A percentile compares a stretch with the other conserved stretches of the same genome.
Evolutionary conservation across 2,329 filamentous ascomycete genomes (phyloP).

Genomic region (Epichloe baconii): DNA sequence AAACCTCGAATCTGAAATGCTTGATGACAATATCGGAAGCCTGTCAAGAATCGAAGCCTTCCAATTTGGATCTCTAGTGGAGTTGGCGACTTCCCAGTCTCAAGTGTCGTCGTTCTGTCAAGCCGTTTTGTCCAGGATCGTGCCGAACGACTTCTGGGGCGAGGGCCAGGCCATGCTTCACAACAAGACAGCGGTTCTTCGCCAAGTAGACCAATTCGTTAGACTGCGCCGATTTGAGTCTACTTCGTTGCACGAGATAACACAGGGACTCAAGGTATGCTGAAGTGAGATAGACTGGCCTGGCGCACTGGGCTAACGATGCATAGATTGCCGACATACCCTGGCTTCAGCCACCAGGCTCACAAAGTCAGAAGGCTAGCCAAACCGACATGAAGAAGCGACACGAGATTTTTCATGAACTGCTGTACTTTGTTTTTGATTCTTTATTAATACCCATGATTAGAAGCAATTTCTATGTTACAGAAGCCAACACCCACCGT

Average conservation of each 20-base stretch:
- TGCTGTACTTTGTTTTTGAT: slow-evolving; percentile 88
- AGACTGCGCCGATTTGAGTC: slow-evolving; percentile 68
- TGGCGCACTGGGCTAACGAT: background rate
- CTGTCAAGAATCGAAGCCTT: background rate
- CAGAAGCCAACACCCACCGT: slow-evolving; percentile 70
- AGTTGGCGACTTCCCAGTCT: slow-evolving; percentile 52
- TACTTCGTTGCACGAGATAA: slow-evolving; percentile 64
- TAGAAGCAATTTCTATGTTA: slow-evolving; percentile 83
- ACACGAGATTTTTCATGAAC: slow-evolving; percentile 65
- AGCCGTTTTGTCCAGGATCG: slow-evolving; percentile 55
- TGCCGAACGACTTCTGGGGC: slow-evolving; percentile 70
- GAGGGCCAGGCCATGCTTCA: slow-evolving; percentile 32
- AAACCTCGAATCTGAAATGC: background rate
- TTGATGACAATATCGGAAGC: background rate
- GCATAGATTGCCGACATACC: slow-evolving; percentile 49
- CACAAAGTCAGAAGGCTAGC: slow-evolving; percentile 43
- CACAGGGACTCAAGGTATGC: slow-evolving; percentile 60
- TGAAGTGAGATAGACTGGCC: background rate
- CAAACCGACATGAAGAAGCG: slow-evolving; percentile 64
- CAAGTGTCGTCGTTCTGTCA: slow-evolving; percentile 80
- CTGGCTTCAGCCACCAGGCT: slow-evolving; percentile 55
- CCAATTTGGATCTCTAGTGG: slow-evolving; percentile 37
- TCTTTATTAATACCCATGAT: slow-evolving; percentile 81
- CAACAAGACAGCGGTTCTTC: slow-evolving; percentile 52
- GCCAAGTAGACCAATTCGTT: slow-evolving; percentile 65